Evolutionary conservation across 2,329 filamentous ascomycete genomes (phyloP).

Genomic region (Penicillium sp.): DNA sequence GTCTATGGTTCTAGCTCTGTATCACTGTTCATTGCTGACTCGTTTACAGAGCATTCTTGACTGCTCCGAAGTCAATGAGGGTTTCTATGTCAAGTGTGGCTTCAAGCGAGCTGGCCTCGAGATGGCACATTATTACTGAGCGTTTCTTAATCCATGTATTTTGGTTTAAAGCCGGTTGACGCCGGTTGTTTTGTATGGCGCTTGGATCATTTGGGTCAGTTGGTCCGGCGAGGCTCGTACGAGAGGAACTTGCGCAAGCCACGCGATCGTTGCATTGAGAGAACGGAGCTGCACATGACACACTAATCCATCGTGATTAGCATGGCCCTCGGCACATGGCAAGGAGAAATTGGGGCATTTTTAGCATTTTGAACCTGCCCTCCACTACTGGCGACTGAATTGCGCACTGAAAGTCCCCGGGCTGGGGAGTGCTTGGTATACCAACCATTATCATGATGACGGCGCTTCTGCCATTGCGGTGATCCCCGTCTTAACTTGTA

Average conservation of each 20-base stretch:
- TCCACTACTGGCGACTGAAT: background rate
- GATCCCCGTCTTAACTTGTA: background rate
- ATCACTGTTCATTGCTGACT: slow-evolving; percentile 10
- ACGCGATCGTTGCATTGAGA: background rate
- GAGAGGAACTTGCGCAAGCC: background rate
- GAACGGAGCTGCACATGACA: background rate
- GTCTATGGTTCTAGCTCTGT: background rate
- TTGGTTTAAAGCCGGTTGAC: background rate
- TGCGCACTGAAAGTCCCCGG: background rate
- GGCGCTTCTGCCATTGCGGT: background rate
- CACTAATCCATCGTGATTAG: background rate
- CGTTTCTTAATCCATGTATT: background rate
- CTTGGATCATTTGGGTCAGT: slow-evolving; percentile 13
- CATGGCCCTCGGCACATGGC: background rate
- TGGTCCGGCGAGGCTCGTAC: slow-evolving; percentile 3
- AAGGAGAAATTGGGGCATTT: background rate
- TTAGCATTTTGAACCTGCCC: background rate
- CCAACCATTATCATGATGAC: background rate
- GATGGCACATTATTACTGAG: slow-evolving; percentile 88
- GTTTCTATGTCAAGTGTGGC: slow-evolving; percentile 97
- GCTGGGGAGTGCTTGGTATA: background rate
- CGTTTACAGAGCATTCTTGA: slow-evolving; percentile 75
- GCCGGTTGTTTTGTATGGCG: slow-evolving; percentile 9
- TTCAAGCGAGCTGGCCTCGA: slow-evolving; percentile 88
- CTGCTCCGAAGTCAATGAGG: slow-evolving; percentile 93